Conservation (phyloP, 345 rosid genomes). For the Erodium maritimum region DNA sequence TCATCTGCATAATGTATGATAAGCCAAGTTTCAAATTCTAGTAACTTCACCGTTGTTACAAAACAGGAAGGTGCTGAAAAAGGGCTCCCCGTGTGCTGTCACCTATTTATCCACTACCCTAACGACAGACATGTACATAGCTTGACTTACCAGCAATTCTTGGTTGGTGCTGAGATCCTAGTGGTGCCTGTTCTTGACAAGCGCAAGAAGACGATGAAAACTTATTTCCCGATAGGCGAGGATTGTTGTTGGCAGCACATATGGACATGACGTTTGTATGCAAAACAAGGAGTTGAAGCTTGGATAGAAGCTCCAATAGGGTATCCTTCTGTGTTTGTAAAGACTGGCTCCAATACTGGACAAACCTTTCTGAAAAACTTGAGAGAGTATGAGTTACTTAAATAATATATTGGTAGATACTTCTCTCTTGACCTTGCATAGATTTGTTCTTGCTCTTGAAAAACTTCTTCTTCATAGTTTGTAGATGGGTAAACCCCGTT, state of each 20-base stretch:
- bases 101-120: conserved; percentile 61
- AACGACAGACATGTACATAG: conserved; percentile 36
- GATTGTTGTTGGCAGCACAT: conserved; percentile 41
- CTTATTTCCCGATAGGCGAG: conserved; percentile 49
- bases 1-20: no score
- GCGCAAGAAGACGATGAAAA: conserved; percentile 37
- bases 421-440: no score
- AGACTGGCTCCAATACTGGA: conserved; percentile 39
- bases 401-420: not conserved
- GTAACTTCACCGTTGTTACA: not conserved
- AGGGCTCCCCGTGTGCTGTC: conserved; percentile 67
- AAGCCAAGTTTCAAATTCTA: conserved; percentile 3
- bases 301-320: conserved; percentile 53
- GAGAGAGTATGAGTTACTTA: conserved; percentile 26
- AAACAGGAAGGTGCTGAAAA: conserved; percentile 45
- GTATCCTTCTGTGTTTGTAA: conserved; percentile 56
- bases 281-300: conserved; percentile 26
- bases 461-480: no score
- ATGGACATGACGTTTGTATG: conserved; percentile 45
- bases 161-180: conserved; percentile 52
- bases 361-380: conserved; percentile 40
- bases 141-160: conserved; percentile 53
- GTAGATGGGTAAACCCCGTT: no score
- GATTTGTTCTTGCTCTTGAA: no score
- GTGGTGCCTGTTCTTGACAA: conserved; percentile 64